Base-by-base conservation (phyloP, 495 filamentous ascomycete genomes). In the Penicillium coprophilum region DNA sequence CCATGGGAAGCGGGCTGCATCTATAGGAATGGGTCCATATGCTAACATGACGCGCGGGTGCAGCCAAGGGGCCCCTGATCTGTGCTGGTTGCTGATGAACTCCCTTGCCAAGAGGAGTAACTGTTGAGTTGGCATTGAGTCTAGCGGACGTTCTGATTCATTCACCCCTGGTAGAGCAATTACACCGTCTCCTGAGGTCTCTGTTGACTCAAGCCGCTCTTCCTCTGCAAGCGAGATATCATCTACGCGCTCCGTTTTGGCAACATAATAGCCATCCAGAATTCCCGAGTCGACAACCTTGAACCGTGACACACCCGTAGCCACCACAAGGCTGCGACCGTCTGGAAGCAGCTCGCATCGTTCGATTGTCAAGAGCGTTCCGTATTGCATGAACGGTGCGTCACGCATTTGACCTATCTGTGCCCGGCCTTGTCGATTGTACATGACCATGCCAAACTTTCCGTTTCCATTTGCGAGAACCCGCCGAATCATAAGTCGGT, bases 391-490 rank as follows among this genome's bases (percentile, higher is more conserved):
- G 60, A 93, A 94, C 15, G 70, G 75, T 32, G 67, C 75, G 50
- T 63, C 60, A 19, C 85, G 87, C 12, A 88, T 71, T 15, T 81
- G 80, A 13, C 55, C 60, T 6, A 79, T 82, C 72, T 87, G 87
- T 23, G 74, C 59, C 30, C 75, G 67, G 24, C 73, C 68, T 13
- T 70, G 60, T 43, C 79, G 78, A 62, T 91, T 91, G 59, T 84
- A 83, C 71, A 87, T 82, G 21, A 95, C 75, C 88, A 96, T 95
- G 3, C 92, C 92, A 62, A 97, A 96, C 46, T 80, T 87, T 19
- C 83, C 72, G 53, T 85, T 81, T 2, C 83, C 84, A 55, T 62
- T 80, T 51, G 90, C 86, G 38, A 93, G 77, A 9, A 85, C 88
- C 24, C 91, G 85, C 45, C 86, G 83, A 20, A 96, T 87, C 90